A percentile compares a stretch with the other conserved stretches of the same genome.
Conservation (phyloP, 2,329 filamentous ascomycete genomes). For the Orbilia brochopaga region DNA sequence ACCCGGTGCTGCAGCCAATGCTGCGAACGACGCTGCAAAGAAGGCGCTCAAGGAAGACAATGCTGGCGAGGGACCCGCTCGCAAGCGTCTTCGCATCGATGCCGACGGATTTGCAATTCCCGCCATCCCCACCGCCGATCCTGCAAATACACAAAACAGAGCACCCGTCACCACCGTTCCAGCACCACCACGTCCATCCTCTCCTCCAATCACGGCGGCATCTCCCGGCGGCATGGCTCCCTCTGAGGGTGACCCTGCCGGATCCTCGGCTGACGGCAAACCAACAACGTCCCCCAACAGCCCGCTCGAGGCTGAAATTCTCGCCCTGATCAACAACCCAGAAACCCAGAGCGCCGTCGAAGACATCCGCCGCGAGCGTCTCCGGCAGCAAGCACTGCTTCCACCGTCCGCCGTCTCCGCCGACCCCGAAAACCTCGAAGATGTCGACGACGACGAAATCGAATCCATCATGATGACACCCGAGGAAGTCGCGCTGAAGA, state of each 20-base stretch:
- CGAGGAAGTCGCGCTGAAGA: constrained; percentile 79
- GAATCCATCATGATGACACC: constrained; percentile 75
- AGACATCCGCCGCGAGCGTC: constrained; percentile 65
- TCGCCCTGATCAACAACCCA: constrained; percentile 71
- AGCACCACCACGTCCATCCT: constrained; percentile 24
- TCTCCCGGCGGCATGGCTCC: constrained; percentile 45
- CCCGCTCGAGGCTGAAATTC: constrained; percentile 71
- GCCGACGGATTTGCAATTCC: constrained; percentile 71
- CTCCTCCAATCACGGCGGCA: constrained; percentile 29
- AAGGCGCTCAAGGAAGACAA: constrained; percentile 9
- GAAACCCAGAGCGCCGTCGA: constrained; percentile 67
- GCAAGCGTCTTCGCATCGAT: constrained; percentile 62
- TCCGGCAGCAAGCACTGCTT: constrained; percentile 63
- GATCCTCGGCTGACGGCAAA: constrained; percentile 54
- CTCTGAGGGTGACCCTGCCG: constrained; percentile 55
- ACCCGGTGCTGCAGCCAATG: constrained; percentile 36
- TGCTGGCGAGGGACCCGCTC: constrained; percentile 3
- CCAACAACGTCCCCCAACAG: constrained; percentile 66
- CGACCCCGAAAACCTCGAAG: constrained; percentile 68
- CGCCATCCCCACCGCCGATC: constrained; percentile 57
- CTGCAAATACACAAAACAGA: constrained; percentile 56
- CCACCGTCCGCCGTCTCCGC: constrained; percentile 64
- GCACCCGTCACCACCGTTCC: constrained; percentile 21
- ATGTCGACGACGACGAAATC: constrained; percentile 88
- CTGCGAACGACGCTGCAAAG: constrained; percentile 26